Evolutionary conservation across 805 yeast species (phyloP).

Genomic region (Candida ovalis): DNA sequence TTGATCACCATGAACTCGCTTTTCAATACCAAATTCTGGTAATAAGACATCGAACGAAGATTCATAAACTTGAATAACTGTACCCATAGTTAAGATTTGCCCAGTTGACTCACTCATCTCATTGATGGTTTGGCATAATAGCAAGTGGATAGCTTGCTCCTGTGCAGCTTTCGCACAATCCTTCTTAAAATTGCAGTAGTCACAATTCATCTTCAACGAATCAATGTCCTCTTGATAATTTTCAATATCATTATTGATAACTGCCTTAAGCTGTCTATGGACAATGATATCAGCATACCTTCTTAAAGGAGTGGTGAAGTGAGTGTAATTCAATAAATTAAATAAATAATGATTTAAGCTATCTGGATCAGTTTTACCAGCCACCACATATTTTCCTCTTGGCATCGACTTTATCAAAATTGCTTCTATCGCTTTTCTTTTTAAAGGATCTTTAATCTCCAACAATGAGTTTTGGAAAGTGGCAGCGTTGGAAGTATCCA

Average conservation of each 20-base stretch:
- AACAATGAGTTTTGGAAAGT: conserved; percentile 70
- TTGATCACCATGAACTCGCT: conserved; percentile 96
- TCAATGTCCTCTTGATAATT: conserved; percentile 54
- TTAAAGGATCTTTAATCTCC: conserved; percentile 53
- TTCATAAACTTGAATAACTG: conserved; percentile 89
- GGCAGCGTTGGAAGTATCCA: conserved; percentile 73
- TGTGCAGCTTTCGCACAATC: conserved; percentile 93
- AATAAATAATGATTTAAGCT: conserved; percentile 75
- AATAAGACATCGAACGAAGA: conserved; percentile 90
- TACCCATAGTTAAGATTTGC: conserved; percentile 78
- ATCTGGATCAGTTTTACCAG: conserved; percentile 82
- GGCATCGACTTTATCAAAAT: conserved; percentile 76
- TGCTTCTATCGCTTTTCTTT: conserved; percentile 73
- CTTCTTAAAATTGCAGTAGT: conserved; percentile 91
- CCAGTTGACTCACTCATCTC: conserved; percentile 71
- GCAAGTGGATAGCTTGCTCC: conserved; percentile 88
- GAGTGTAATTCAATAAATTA: conserved; percentile 84
- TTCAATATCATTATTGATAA: conserved; percentile 41
- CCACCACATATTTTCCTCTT: conserved; percentile 82
- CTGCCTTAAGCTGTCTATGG: conserved; percentile 82
- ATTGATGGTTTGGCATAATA: conserved; percentile 78
- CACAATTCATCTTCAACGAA: conserved; percentile 75
- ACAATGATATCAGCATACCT: conserved; percentile 91
- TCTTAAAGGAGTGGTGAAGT: conserved; percentile 88
- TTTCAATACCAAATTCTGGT: conserved; percentile 93